phyloP scores from a whole-genome alignment of 2,329 filamentous ascomycete genomes.

The Chaetomium sp. region DNA sequence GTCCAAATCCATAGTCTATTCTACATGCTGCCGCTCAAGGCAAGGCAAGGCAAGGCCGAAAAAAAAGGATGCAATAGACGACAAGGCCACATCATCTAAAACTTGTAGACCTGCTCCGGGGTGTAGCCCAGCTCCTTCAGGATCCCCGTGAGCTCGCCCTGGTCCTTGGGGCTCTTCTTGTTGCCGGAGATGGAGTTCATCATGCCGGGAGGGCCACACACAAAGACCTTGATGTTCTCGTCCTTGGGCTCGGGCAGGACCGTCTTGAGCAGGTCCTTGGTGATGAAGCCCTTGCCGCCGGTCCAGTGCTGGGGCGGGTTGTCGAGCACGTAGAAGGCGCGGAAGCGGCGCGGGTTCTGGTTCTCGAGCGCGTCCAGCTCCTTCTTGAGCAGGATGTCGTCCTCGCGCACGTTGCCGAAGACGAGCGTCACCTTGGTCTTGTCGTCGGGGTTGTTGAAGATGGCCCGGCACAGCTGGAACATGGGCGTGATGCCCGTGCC shows the following conservation, averaged over 20 bases:
- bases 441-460: conserved; percentile 95
- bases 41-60: conserved; percentile 3
- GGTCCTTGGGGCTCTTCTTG: conserved; percentile 91
- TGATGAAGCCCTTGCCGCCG: conserved; percentile 78
- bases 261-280: conserved; percentile 90
- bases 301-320: conserved; percentile 77
- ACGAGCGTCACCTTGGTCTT: conserved; percentile 97
- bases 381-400: conserved; percentile 87
- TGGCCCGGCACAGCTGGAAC: conserved; percentile 89
- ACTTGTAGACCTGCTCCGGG: conserved; percentile 89
- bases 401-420: conserved; percentile 85
- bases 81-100: conserved; percentile 50
- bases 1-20: not conserved
- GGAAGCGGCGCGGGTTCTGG: conserved; percentile 92
- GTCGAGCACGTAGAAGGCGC: conserved; percentile 91
- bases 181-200: conserved; percentile 89
- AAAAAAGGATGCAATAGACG: not conserved
- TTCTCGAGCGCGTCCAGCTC: conserved; percentile 89
- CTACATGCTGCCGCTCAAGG: conserved; percentile 7
- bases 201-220: conserved; percentile 88
- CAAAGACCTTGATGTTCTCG: conserved; percentile 93
- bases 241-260: conserved; percentile 90
- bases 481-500: conserved; percentile 97
- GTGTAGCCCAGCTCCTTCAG: conserved; percentile 63
- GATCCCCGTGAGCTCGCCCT: conserved; percentile 82